Evolutionary conservation across 176 grass and related monocot species (phyloP), one percentile per base, ranked within the genome.

Genomic region (Cenchrus americanus): DNA sequence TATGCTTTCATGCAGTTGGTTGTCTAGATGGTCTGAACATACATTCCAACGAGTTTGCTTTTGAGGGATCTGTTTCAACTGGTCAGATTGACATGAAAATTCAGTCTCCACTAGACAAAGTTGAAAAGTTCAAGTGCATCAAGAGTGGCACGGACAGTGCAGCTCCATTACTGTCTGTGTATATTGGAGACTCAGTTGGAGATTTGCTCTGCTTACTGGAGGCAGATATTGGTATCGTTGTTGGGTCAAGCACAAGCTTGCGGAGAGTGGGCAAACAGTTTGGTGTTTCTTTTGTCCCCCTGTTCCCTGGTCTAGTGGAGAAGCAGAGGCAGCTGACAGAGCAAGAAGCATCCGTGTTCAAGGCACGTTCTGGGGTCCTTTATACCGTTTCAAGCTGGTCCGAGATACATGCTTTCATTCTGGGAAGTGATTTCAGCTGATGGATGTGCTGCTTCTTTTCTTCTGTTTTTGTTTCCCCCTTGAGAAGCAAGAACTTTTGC

Each of bases 201-300:
- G 96, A 99, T 87, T 88, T 99, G 86, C 87, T 99, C 15, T 96
- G 96, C 80, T 90, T 99, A 84, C 71, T 99, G 75, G 89, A 96
- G 84, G 97, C 93, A 54, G 93, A 99, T 86, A 87, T 96, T 72
- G 97, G 97, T 78, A 99, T 99, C 30, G 89, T 96, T 34, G 88
- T 99, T 83, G 97, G 97, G 73, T 94, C 89, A 63, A 99, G 93
- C 84, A 87, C 81, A 72, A 91, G 83, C 62, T 85, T 99, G 76
- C 92, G 89, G 55, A 99, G 82, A 90, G 74, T 99, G 37, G 93
- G 96, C 48, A 91, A 92, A 80, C 87, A 88, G 26, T 99, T 92
- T 79, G 96, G 96, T 41, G 89, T 96, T 75, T 92, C 87, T 40
- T 99, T 99, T 70, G 81, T 85, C 70, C 91, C 97, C 14, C 21